These are phyloP conservation scores for Phtheirospermum japonicum DNA, from an alignment of 257 asterid species.

Conservation along the genomic window DNA sequence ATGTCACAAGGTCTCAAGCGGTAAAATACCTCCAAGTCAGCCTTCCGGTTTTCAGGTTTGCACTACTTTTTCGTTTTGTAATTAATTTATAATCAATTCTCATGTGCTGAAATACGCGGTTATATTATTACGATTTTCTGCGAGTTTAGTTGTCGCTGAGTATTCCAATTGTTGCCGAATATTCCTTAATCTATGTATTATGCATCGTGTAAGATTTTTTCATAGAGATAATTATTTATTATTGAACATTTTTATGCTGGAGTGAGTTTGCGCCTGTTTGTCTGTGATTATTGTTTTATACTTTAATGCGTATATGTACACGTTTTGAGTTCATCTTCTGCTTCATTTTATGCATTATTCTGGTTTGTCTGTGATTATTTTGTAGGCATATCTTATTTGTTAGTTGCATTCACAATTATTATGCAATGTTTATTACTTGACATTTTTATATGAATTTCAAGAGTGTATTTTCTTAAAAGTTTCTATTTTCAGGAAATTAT, in stretches of 20 bases:
- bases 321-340: no score
- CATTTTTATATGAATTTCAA: not conserved
- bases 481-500: slow-evolving; percentile 38
- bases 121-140: not conserved
- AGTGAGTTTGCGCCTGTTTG: no score
- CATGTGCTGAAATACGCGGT: not conserved
- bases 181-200: not conserved
- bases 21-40: slow-evolving; percentile 82
- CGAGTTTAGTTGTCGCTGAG: not conserved
- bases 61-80: not conserved
- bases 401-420: not conserved
- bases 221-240: no score
- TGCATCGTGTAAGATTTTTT: not conserved
- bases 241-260: no score
- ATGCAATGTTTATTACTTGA: not conserved
- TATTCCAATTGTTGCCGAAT: no score
- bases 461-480: no score
- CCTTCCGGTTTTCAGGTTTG: slow-evolving; percentile 83
- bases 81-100: not conserved
- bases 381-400: no score
- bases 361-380: not conserved
- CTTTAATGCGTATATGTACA: no score
- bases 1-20: slow-evolving; percentile 83
- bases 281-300: no score
- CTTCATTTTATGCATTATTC: not conserved